phyloP scores from a whole-genome alignment of 2,329 filamentous ascomycete species.

The Rutstroemia sp. region DNA sequence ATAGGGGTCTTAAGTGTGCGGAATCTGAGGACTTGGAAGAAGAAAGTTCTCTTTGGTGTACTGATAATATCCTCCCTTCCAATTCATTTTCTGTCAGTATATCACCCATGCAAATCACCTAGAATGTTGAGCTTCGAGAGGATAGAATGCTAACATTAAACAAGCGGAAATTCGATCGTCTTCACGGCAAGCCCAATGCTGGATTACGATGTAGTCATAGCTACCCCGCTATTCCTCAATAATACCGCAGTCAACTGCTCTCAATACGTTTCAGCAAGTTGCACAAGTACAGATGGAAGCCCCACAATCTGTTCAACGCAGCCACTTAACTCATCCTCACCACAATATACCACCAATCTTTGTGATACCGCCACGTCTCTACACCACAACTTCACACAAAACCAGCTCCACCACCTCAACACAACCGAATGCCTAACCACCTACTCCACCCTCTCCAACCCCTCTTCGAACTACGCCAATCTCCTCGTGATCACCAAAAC shows the following conservation, averaged over 20 bases:
- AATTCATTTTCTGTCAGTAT: constrained; percentile 23
- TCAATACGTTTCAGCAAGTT: constrained; percentile 6
- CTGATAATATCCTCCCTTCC: constrained; percentile 18
- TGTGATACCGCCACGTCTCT: constrained; percentile 3
- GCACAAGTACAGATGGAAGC: constrained; percentile 6
- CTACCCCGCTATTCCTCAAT: constrained; percentile 14
- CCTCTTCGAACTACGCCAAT: constrained; percentile 12
- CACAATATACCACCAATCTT: not conserved
- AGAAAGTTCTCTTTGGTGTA: constrained; percentile 13
- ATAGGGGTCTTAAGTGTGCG: constrained; percentile 38
- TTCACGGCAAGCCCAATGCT: constrained; percentile 16
- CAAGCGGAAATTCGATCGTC: constrained; percentile 18
- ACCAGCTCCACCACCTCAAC: constrained; percentile 10
- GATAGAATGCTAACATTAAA: not conserved
- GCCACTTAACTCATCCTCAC: not conserved
- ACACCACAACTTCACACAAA: constrained; percentile 3
- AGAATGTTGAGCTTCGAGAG: not conserved
- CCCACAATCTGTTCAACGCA: constrained; percentile 1
- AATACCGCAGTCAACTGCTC: not conserved
- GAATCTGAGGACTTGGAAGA: constrained; percentile 28
- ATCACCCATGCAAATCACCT: not conserved
- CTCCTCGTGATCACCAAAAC: constrained; percentile 18
- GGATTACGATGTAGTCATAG: constrained; percentile 19
- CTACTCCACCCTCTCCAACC: constrained; percentile 13
- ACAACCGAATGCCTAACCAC: constrained; percentile 18